These are phyloP conservation scores for Dictyostelium firmibasis DNA, from an alignment of 78 protist species.

Conservation along the genomic window DNA sequence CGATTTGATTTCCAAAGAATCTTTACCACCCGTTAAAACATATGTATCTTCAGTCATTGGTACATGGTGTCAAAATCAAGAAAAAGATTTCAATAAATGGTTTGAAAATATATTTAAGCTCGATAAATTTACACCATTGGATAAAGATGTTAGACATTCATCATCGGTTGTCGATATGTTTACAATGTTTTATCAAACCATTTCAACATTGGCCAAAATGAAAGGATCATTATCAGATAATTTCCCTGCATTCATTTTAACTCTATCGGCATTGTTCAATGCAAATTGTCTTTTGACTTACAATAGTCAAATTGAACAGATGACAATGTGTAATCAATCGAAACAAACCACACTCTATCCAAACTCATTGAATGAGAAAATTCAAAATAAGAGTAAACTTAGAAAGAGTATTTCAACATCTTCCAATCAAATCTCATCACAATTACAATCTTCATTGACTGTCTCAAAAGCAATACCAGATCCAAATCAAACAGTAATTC, in stretches of 20 bases:
- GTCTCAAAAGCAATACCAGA: background rate
- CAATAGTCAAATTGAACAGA: slow-evolving; percentile 16
- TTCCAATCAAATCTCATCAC: background rate
- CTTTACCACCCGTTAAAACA: slow-evolving; percentile 19
- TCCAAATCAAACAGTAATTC: background rate
- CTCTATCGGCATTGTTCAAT: slow-evolving; percentile 49
- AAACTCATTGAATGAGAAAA: slow-evolving; percentile 35
- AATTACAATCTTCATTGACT: background rate
- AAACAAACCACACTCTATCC: background rate
- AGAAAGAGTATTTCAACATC: slow-evolving; percentile 35
- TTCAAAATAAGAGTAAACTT: slow-evolving; percentile 47
- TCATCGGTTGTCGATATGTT: slow-evolving; percentile 69
- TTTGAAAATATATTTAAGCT: slow-evolving; percentile 56
- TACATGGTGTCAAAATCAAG: slow-evolving; percentile 78
- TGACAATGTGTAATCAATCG: slow-evolving; percentile 23
- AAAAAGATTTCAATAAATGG: slow-evolving; percentile 66
- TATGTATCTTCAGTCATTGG: slow-evolving; percentile 46
- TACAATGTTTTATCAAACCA: slow-evolving; percentile 72
- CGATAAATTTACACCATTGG: slow-evolving; percentile 62
- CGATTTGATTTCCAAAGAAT: slow-evolving; percentile 14
- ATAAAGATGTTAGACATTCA: slow-evolving; percentile 56
- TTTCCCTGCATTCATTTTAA: slow-evolving; percentile 50
- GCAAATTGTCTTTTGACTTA: background rate
- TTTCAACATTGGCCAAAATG: slow-evolving; percentile 61
- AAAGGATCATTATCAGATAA: slow-evolving; percentile 35